phyloP scores from a whole-genome alignment of 2,329 filamentous ascomycete species.

The Raffaelea arxii region DNA sequence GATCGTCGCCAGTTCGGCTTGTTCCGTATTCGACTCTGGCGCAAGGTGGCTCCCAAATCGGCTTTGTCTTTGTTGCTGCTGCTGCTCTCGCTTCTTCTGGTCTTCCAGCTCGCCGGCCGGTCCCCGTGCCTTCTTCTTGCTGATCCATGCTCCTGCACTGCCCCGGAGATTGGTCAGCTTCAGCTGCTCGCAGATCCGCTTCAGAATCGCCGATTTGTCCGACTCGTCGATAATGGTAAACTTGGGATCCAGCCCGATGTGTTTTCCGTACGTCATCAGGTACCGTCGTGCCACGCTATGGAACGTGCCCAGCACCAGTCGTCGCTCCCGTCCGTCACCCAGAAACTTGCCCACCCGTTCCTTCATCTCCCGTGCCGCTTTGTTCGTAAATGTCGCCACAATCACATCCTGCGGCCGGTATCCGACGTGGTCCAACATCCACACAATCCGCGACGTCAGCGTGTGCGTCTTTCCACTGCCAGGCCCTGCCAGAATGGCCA shows the following conservation, averaged over 20 bases:
- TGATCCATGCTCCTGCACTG: constrained; percentile 66
- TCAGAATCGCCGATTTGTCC: constrained; percentile 71
- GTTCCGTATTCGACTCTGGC: constrained; percentile 37
- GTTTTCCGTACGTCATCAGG: constrained; percentile 70
- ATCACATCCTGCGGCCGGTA: constrained; percentile 79
- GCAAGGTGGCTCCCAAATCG: neutral
- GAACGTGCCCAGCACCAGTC: constrained; percentile 83
- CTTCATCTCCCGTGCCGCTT: constrained; percentile 89
- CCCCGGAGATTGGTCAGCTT: constrained; percentile 54
- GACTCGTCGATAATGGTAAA: constrained; percentile 86
- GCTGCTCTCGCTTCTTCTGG: constrained; percentile 18
- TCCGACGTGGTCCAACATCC: constrained; percentile 64
- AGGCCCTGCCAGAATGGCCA: constrained; percentile 58
- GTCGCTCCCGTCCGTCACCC: constrained; percentile 65
- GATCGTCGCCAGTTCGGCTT: constrained; percentile 56
- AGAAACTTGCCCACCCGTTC: constrained; percentile 72
- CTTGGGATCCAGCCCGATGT: constrained; percentile 70
- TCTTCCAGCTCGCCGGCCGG: constrained; percentile 23
- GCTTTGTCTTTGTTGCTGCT: constrained; percentile 17
- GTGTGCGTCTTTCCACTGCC: constrained; percentile 90
- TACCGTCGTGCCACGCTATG: constrained; percentile 88
- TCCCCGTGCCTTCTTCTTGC: constrained; percentile 45
- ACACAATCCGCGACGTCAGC: constrained; percentile 82
- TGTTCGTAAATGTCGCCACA: constrained; percentile 95
- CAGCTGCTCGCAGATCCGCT: constrained; percentile 71